These are phyloP conservation scores for Sugiyamaella paludigena DNA, from an alignment of 1,139 yeast genomes.

Conservation along the genomic window DNA sequence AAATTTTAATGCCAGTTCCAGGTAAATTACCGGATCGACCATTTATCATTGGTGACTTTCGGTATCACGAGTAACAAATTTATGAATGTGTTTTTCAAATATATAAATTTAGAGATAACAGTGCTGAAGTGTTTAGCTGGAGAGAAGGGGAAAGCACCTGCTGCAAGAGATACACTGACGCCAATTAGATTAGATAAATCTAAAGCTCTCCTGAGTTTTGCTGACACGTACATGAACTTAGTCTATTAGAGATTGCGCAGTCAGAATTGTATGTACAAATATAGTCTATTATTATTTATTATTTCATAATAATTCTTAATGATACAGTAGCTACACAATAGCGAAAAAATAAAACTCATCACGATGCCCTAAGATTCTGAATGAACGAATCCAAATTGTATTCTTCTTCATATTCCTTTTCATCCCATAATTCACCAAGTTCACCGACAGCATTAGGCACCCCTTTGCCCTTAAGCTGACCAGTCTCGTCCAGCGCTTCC, in stretches of 20 bases:
- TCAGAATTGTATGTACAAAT: neutral
- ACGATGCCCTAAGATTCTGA: slow-evolving; percentile 51
- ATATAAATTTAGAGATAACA: neutral
- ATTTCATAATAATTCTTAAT: neutral
- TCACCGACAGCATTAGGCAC: slow-evolving; percentile 67
- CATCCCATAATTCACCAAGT: slow-evolving; percentile 95
- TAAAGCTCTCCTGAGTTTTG: too few species aligned
- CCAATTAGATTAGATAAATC: too few species aligned
- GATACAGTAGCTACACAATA: slow-evolving; percentile 1
- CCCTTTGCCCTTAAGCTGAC: slow-evolving; percentile 59
- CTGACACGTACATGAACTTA: neutral
- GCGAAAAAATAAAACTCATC: slow-evolving; percentile 3
- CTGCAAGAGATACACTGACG: too few species aligned
- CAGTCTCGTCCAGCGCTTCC: slow-evolving; percentile 49
- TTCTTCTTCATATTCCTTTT: slow-evolving; percentile 92
- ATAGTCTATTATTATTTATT: neutral
- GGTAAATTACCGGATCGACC: slow-evolving; percentile 76
- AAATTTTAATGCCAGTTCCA: slow-evolving; percentile 81
- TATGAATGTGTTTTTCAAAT: neutral
- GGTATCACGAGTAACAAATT: slow-evolving; percentile 58
- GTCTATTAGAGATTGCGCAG: neutral
- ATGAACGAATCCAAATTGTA: slow-evolving; percentile 91
- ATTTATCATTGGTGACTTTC: slow-evolving; percentile 61
- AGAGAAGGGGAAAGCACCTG: too few species aligned
- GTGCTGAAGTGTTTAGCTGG: too few species aligned